These are phyloP conservation scores for Malassezia obtusa DNA, from an alignment of 1,284 basidiomycete genomes.

Conservation along the genomic window DNA sequence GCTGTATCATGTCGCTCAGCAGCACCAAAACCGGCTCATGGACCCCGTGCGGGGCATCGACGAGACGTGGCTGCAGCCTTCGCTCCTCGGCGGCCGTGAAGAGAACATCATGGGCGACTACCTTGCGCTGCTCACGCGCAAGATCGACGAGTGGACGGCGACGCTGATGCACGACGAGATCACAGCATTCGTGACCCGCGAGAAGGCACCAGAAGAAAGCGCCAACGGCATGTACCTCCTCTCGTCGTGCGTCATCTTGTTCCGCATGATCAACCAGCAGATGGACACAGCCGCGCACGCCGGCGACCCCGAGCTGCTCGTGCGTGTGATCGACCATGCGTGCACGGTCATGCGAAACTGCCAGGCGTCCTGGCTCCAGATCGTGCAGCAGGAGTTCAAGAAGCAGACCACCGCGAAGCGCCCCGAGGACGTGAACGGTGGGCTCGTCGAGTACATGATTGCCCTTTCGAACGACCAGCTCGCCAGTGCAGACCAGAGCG, in stretches of 20 bases:
- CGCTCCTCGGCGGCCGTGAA: constrained; percentile 79
- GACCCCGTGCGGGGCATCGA: constrained; percentile 60
- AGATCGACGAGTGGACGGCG: constrained; percentile 91
- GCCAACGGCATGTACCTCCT: constrained; percentile 80
- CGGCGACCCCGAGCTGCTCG: constrained; percentile 83
- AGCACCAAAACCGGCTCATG: constrained; percentile 81
- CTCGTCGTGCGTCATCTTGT: constrained; percentile 85
- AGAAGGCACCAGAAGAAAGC: constrained; percentile 77
- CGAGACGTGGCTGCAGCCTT: constrained; percentile 54
- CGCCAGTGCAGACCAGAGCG: constrained; percentile 86
- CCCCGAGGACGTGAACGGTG: constrained; percentile 75
- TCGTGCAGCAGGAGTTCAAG: constrained; percentile 75
- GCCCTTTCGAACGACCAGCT: constrained; percentile 98
- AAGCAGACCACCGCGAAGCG: constrained; percentile 65
- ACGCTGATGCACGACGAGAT: constrained; percentile 89
- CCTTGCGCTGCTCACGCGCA: constrained; percentile 79
- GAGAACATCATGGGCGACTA: constrained; percentile 92
- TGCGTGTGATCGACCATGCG: constrained; percentile 77
- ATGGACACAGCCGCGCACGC: constrained; percentile 90
- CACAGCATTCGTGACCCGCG: constrained; percentile 69
- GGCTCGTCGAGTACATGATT: constrained; percentile 89
- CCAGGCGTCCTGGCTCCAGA: constrained; percentile 76
- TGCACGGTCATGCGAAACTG: constrained; percentile 81
- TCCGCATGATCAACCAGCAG: constrained; percentile 95
- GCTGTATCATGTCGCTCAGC: constrained; percentile 85